A percentile compares a stretch with the other conserved stretches of the same genome.
Evolutionary conservation across 768 basidiomycete species (phyloP).

Genomic region (Astraeus odoratus): DNA sequence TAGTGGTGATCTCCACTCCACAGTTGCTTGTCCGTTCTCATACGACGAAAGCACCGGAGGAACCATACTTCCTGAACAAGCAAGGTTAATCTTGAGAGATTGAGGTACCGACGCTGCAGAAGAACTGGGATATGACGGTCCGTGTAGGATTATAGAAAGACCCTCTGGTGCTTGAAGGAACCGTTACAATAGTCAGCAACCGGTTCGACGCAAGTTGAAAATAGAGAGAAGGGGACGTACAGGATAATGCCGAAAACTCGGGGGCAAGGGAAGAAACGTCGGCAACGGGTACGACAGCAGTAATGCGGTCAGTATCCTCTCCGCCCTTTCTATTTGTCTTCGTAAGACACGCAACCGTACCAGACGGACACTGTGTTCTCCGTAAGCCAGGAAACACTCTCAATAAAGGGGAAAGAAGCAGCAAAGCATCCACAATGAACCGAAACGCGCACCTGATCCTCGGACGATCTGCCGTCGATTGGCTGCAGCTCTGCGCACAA

Average conservation of each 20-base stretch:
- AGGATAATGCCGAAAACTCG: slow-evolving; percentile 22
- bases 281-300: slow-evolving; percentile 72
- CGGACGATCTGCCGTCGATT: slow-evolving; percentile 38
- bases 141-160: slow-evolving; percentile 51
- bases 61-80: slow-evolving; percentile 42
- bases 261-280: slow-evolving; percentile 26
- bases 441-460: slow-evolving; percentile 58
- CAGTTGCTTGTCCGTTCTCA: slow-evolving; percentile 41
- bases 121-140: slow-evolving; percentile 52
- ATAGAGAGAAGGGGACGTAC: slow-evolving; percentile 28
- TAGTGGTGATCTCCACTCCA: slow-evolving; percentile 58
- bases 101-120: slow-evolving; percentile 42
- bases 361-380: slow-evolving; percentile 49
- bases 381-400: background rate
- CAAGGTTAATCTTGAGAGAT: slow-evolving; percentile 51
- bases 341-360: slow-evolving; percentile 70
- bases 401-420: too few relatives aligned
- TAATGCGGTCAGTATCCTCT: slow-evolving; percentile 49
- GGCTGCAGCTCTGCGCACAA: slow-evolving; percentile 54
- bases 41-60: slow-evolving; percentile 55
- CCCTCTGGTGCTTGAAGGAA: slow-evolving; percentile 43
- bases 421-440: background rate
- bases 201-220: background rate
- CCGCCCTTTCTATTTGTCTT: slow-evolving; percentile 51
- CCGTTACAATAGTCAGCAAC: slow-evolving; percentile 4